Base-by-base conservation (phyloP, 768 basidiomycete genomes). In the Leccinum barrowsii region DNA sequence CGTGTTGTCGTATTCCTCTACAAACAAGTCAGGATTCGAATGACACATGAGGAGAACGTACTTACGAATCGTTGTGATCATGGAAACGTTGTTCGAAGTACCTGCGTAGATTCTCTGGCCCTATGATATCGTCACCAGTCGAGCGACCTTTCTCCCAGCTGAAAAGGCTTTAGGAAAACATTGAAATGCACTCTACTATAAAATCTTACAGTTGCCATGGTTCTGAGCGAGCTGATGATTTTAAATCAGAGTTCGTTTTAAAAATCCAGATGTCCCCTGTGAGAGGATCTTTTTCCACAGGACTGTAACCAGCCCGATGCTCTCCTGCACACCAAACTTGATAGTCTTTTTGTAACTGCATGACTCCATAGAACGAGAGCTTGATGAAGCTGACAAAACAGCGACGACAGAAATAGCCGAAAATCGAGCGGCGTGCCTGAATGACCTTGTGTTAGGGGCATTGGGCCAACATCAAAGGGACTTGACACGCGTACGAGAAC, bases 31-130 rank as follows among this genome's bases (percentile, higher is more conserved):
- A 24, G 19, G 3, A 35, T 52, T 28, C n/a, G 19, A 42, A 40
- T 4, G 47, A 19, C 5, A 26, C 2, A 13, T 42, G 11, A 44
- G 47, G 46, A 5, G 42, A 50, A 24, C 28, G 47, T 7, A 78
- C 90, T 64, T 59, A 92, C 90, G 90, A 93, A 70, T 93, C 90
- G 61, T 84, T 86, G 34, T 78, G 80, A 56, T 88, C 85, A 61
- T 92, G 87, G 65, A 94, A 94, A 66, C 84, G 87, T 59, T 93
- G 92, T 68, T 93, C 91, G 63, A 93, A 94, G 70, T 89, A 94
- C 54, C 82, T 76, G 34, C 90, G 81, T 40, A 94, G 73, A 63
- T 84, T 86, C 62, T 91, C 90, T 2, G 82, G 78, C 0, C 89
- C 90, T 8, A 80, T 63, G 48, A 83, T 83, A 60, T 85, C 85